Evolutionary conservation across 495 filamentous ascomycete genomes (phyloP).

Genomic region (Penicillium pulvis): DNA sequence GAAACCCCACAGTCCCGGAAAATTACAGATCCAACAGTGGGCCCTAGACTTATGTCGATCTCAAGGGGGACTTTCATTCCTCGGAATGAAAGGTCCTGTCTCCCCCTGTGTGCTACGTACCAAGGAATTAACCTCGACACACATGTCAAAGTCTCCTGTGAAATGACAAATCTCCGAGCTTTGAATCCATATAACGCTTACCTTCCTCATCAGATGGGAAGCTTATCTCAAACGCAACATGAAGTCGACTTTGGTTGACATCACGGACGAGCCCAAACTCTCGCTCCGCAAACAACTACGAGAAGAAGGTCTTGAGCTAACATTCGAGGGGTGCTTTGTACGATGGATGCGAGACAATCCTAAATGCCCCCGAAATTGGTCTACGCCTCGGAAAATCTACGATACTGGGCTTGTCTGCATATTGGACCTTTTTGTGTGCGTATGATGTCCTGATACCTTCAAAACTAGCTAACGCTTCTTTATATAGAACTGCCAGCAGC

Average conservation of each 20-base stretch:
- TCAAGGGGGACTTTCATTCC: slow-evolving; percentile 11
- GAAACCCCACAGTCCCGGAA: neutral
- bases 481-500: slow-evolving; percentile 40
- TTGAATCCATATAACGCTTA: neutral
- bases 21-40: neutral
- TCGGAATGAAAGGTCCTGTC: neutral
- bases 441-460: neutral
- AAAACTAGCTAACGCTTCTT: slow-evolving; percentile 10
- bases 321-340: slow-evolving; percentile 39
- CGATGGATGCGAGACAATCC: slow-evolving; percentile 39
- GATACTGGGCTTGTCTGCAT: slow-evolving; percentile 39
- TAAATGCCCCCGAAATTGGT: slow-evolving; percentile 47
- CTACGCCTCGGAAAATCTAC: slow-evolving; percentile 33
- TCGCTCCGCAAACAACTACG: slow-evolving; percentile 20
- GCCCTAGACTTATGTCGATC: neutral
- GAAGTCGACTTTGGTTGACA: slow-evolving; percentile 13
- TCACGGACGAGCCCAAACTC: slow-evolving; percentile 19
- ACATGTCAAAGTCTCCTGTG: neutral
- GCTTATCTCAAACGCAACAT: slow-evolving; percentile 7
- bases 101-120: slow-evolving; percentile 4
- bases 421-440: slow-evolving; percentile 47
- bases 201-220: neutral
- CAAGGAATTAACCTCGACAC: neutral
- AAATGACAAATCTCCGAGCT: neutral
- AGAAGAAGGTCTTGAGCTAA: slow-evolving; percentile 32